These are phyloP conservation scores for Clitopilus passeckerianus DNA, from an alignment of 768 basidiomycete species.

Conservation along the genomic window DNA sequence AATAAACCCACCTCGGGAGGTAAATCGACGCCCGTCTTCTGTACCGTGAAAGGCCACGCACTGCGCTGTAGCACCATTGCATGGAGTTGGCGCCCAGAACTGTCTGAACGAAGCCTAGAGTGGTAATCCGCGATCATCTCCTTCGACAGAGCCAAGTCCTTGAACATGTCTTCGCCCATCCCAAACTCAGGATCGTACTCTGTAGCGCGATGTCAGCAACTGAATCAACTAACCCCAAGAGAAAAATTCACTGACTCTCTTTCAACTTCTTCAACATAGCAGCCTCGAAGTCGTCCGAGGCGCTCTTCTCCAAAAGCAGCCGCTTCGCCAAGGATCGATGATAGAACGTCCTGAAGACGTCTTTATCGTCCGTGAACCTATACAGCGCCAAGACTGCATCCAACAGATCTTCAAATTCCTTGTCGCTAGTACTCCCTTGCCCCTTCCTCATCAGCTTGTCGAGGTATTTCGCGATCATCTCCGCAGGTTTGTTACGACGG, in stretches of 20 bases:
- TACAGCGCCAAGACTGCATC: conserved; percentile 71
- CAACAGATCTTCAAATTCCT: conserved; percentile 56
- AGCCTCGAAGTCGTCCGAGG: conserved; percentile 84
- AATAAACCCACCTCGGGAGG: conserved; percentile 41
- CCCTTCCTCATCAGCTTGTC: conserved; percentile 86
- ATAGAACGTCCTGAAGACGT: conserved; percentile 92
- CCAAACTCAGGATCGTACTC: conserved; percentile 96
- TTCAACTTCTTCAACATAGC: conserved; percentile 82
- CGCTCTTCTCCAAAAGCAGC: conserved; percentile 76
- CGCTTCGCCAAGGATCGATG: conserved; percentile 86
- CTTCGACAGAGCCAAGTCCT: conserved; percentile 73
- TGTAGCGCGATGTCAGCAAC: conserved; percentile 20
- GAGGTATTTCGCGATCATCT: conserved; percentile 89
- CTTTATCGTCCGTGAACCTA: conserved; percentile 86
- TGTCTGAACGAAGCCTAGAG: conserved; percentile 31
- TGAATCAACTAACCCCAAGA: background rate
- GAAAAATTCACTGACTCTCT: conserved; percentile 42
- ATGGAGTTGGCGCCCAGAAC: conserved; percentile 44
- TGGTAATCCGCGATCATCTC: conserved; percentile 71
- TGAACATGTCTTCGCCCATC: conserved; percentile 95
- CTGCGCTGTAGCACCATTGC: conserved; percentile 86
- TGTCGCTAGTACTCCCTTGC: conserved; percentile 63
- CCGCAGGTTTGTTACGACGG: conserved; percentile 79
- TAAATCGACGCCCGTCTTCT: conserved; percentile 45
- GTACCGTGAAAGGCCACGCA: conserved; percentile 77